Percentiles rank a stretch among this genome's conserved stretches.
phyloP scores from a whole-genome alignment of 148 eudicot species.

The Fagopyrum esculentum region DNA sequence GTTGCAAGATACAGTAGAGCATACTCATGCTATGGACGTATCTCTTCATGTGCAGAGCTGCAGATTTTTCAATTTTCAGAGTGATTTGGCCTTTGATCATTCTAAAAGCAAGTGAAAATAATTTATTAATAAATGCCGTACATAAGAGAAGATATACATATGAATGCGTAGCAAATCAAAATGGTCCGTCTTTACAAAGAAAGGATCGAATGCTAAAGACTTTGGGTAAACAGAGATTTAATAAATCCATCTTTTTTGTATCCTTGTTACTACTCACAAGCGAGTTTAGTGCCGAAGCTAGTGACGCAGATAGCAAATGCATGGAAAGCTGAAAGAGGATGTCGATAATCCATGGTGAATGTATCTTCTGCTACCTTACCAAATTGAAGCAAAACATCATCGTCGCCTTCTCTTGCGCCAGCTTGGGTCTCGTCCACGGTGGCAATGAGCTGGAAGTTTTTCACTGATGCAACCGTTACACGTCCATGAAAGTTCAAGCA shows the following conservation, averaged over 20 bases:
- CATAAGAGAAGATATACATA: background rate
- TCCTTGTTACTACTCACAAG: constrained; percentile 9
- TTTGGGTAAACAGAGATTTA: background rate
- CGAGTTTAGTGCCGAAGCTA: constrained; percentile 14
- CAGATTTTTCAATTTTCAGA: background rate
- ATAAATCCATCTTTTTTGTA: background rate
- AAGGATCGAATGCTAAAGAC: background rate
- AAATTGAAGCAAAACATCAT: constrained; percentile 8
- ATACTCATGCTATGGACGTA: background rate
- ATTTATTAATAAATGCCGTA: background rate
- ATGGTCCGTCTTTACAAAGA: background rate
- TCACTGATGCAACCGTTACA: constrained; percentile 13
- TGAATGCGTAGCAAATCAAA: constrained; percentile 5
- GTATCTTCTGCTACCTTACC: constrained; percentile 11
- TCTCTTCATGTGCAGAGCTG: background rate
- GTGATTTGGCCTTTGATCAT: background rate
- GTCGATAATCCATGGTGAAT: constrained; percentile 13
- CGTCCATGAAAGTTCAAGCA: constrained; percentile 15
- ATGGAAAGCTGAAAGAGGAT: constrained; percentile 14
- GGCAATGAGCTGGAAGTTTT: constrained; percentile 12
- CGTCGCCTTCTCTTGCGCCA: constrained; percentile 4
- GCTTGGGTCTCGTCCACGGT: background rate
- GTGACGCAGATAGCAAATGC: constrained; percentile 14
- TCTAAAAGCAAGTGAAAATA: background rate
- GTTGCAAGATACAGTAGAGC: constrained; percentile 18